Evolutionary conservation across 495 filamentous ascomycete genomes (phyloP).

Genomic region (Collariella sp.): DNA sequence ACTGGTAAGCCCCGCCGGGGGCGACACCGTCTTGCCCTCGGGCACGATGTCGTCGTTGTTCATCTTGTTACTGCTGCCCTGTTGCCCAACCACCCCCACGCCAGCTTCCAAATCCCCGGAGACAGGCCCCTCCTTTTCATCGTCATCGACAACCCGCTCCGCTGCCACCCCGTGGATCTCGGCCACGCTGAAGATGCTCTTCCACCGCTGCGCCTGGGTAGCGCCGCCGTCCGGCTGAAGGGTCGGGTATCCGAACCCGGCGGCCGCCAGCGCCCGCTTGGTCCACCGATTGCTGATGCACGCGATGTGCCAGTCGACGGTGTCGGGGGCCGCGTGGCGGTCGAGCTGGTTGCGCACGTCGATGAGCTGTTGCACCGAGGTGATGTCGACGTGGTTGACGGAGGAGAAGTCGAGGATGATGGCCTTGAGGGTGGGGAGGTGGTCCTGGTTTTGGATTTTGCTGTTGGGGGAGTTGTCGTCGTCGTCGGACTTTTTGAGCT

Average conservation of each 20-base stretch:
- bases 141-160: slow-evolving; percentile 47
- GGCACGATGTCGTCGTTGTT: neutral
- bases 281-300: slow-evolving; percentile 96
- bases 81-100: neutral
- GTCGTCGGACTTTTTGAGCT: slow-evolving; percentile 33
- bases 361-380: slow-evolving; percentile 88
- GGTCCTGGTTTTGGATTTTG: slow-evolving; percentile 28
- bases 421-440: slow-evolving; percentile 74
- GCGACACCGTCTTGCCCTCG: neutral
- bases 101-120: slow-evolving; percentile 10
- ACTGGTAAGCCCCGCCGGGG: neutral
- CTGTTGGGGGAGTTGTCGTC: slow-evolving; percentile 28
- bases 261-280: slow-evolving; percentile 84
- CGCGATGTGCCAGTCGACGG: slow-evolving; percentile 93
- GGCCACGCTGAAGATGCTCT: slow-evolving; percentile 91
- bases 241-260: slow-evolving; percentile 85
- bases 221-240: slow-evolving; percentile 44
- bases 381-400: slow-evolving; percentile 94
- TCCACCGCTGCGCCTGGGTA: slow-evolving; percentile 67
- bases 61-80: too few relatives aligned
- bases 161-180: slow-evolving; percentile 63
- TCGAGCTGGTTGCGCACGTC: slow-evolving; percentile 97
- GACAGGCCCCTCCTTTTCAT: slow-evolving; percentile 43
- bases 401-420: slow-evolving; percentile 92
- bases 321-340: slow-evolving; percentile 70